Evolutionary conservation across 2,329 filamentous ascomycete genomes (phyloP).

Genomic region (Dothideomycetidae sp.): DNA sequence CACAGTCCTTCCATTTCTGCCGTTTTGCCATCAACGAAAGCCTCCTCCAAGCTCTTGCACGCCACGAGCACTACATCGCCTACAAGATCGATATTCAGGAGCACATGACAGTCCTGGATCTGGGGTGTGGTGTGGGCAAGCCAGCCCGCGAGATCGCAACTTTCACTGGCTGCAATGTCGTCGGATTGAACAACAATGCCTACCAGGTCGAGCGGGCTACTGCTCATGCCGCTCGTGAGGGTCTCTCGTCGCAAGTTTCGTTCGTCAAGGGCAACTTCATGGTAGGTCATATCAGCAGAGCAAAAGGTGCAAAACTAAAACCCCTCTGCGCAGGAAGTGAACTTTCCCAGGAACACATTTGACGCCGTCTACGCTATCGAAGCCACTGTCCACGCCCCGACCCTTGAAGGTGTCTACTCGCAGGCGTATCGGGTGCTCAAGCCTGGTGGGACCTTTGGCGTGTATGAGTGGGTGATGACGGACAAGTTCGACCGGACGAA

Average conservation of each 20-base stretch:
- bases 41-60: constrained; percentile 82
- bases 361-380: constrained; percentile 96
- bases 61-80: constrained; percentile 96
- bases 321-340: constrained; percentile 88
- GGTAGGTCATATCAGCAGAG: constrained; percentile 31
- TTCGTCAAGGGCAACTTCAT: constrained; percentile 98
- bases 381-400: constrained; percentile 87
- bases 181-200: constrained; percentile 96
- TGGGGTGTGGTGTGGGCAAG: constrained; percentile 92
- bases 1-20: constrained; percentile 93
- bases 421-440: constrained; percentile 93
- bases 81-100: constrained; percentile 74
- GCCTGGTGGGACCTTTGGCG: constrained; percentile 87
- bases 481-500: constrained; percentile 86
- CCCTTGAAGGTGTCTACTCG: constrained; percentile 78
- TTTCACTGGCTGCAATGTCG: constrained; percentile 79
- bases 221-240: constrained; percentile 67
- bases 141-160: constrained; percentile 92
- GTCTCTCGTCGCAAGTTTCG: constrained; percentile 60
- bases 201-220: constrained; percentile 96
- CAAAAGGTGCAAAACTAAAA: no score
- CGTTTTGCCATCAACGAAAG: constrained; percentile 76
- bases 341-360: constrained; percentile 79
- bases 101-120: constrained; percentile 81
- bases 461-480: constrained; percentile 99